Evolutionary conservation across 495 filamentous ascomycete genomes (phyloP).

Genomic region (Zalerion maritima): DNA sequence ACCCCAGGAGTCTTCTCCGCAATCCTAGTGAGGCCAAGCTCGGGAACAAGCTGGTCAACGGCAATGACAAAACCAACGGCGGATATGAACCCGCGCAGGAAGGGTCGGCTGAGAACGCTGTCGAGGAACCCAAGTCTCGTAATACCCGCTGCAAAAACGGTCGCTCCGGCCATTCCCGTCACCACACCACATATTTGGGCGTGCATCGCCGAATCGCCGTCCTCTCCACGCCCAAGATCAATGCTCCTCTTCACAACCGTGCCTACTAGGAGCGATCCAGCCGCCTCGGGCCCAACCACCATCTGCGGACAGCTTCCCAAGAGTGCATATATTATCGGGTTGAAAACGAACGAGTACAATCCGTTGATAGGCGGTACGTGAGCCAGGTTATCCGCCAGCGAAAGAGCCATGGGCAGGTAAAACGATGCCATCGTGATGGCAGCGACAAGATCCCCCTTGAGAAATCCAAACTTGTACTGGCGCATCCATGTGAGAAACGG

Average conservation of each 20-base stretch:
- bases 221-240: constrained; percentile 49
- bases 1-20: constrained; percentile 43
- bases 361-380: constrained; percentile 90
- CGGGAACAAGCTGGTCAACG: constrained; percentile 85
- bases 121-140: constrained; percentile 87
- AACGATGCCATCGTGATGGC: constrained; percentile 86
- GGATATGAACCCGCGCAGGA: constrained; percentile 88
- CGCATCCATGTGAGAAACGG: constrained; percentile 78
- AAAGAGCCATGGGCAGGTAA: constrained; percentile 95
- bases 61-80: constrained; percentile 93
- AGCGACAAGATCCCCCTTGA: constrained; percentile 77
- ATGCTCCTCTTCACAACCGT: constrained; percentile 70
- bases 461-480: constrained; percentile 66
- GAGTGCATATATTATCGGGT: constrained; percentile 76
- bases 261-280: constrained; percentile 79
- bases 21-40: constrained; percentile 58
- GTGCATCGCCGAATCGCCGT: constrained; percentile 55
- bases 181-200: constrained; percentile 80
- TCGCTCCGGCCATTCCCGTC: constrained; percentile 70
- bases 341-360: constrained; percentile 88
- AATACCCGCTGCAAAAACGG: constrained; percentile 72
- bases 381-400: constrained; percentile 81
- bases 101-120: constrained; percentile 82
- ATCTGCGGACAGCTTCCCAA: constrained; percentile 83
- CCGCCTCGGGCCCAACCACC: constrained; percentile 92